Evolutionary conservation across 345 rosid genomes (phyloP).

Genomic region (Gossypium stocksii): DNA sequence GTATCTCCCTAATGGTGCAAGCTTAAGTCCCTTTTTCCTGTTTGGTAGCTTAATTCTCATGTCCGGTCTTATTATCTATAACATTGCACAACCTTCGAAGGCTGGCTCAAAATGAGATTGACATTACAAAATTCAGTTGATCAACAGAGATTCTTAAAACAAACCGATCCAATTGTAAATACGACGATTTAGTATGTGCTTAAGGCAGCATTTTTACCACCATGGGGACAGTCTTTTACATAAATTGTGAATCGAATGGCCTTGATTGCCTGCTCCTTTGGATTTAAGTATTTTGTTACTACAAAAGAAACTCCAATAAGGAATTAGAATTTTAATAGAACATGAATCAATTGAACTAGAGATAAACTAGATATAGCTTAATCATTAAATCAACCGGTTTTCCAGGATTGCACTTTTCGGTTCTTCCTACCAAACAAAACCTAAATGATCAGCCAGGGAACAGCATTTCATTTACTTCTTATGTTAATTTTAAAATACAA

Average conservation of each 20-base stretch:
- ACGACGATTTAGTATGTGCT: background rate
- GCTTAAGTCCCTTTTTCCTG: conserved; percentile 68
- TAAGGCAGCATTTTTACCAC: background rate
- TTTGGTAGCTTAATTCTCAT: conserved; percentile 48
- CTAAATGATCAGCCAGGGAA: background rate
- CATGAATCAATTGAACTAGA: background rate
- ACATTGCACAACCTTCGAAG: conserved; percentile 32
- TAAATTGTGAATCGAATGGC: background rate
- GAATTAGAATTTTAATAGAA: background rate
- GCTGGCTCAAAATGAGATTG: conserved; percentile 28
- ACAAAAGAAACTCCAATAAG: background rate
- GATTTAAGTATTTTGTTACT: too few relatives aligned
- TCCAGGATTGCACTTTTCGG: background rate
- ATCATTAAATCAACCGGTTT: background rate
- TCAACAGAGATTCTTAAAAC: background rate
- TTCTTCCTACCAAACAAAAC: background rate
- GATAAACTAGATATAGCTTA: background rate
- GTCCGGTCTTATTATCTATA: conserved; percentile 63
- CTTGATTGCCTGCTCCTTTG: background rate
- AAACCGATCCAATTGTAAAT: background rate
- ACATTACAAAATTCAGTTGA: background rate
- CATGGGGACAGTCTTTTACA: background rate
- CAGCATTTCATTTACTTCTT: background rate
- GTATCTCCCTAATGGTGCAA: conserved; percentile 63
- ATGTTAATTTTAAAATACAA: background rate